A percentile compares a stretch with the other conserved stretches of the same genome.
phyloP scores from a whole-genome alignment of 768 basidiomycete genomes.

The Lentinula sp. region DNA sequence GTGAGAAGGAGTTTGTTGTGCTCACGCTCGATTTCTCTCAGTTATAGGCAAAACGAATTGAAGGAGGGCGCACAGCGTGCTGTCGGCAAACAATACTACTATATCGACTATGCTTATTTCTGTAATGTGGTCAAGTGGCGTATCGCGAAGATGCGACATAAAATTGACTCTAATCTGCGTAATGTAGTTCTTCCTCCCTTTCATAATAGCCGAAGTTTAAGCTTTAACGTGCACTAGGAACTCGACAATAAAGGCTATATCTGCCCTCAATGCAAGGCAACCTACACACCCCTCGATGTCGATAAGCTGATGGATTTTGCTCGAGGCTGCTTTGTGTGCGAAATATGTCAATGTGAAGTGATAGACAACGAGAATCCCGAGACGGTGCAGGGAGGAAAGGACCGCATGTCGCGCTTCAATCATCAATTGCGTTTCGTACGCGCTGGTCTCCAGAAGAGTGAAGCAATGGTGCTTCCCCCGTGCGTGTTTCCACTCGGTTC shows the following conservation, averaged over 20 bases:
- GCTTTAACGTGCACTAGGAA: conserved; percentile 46
- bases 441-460: conserved; percentile 84
- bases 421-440: conserved; percentile 83
- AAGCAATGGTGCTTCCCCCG: conserved; percentile 81
- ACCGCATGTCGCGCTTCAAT: conserved; percentile 95
- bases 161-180: conserved; percentile 84
- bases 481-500: conserved; percentile 29
- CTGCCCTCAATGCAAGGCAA: conserved; percentile 81
- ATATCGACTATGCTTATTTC: conserved; percentile 91
- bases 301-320: conserved; percentile 74
- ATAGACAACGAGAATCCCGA: conserved; percentile 90
- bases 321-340: conserved; percentile 70
- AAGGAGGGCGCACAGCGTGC: conserved; percentile 86
- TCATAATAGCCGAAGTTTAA: neutral
- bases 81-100: conserved; percentile 89
- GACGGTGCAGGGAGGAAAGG: conserved; percentile 78
- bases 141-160: conserved; percentile 84
- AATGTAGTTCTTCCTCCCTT: conserved; percentile 43
- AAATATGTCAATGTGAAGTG: conserved; percentile 81
- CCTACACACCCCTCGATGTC: conserved; percentile 82
- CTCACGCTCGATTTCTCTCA: conserved; percentile 19
- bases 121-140: conserved; percentile 99
- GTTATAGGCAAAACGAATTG: conserved; percentile 87
- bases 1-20: neutral
- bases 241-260: conserved; percentile 97